These are phyloP conservation scores for Neurospora sp. DNA, from an alignment of 495 filamentous ascomycete genomes.

Conservation along the genomic window DNA sequence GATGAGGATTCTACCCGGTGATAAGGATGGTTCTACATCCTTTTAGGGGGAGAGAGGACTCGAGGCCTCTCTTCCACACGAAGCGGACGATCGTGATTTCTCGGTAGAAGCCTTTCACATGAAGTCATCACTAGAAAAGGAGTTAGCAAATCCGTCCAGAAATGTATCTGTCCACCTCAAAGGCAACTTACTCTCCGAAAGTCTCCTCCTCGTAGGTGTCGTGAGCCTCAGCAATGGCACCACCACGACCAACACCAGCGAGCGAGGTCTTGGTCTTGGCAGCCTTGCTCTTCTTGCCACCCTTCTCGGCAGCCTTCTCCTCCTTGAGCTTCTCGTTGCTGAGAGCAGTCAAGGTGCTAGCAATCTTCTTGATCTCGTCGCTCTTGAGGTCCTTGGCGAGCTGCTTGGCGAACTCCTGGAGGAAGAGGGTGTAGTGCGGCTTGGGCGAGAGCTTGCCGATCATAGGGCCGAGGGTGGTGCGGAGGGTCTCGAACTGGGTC, in stretches of 20 bases:
- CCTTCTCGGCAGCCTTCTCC: conserved; percentile 90
- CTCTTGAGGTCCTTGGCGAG: conserved; percentile 79
- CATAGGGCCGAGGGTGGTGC: conserved; percentile 65
- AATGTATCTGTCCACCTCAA: neutral
- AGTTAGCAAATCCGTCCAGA: conserved; percentile 10
- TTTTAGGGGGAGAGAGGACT: neutral
- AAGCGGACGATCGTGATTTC: neutral
- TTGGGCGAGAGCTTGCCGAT: conserved; percentile 69
- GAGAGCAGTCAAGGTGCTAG: conserved; percentile 70
- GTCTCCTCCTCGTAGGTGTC: conserved; percentile 63
- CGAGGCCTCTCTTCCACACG: neutral
- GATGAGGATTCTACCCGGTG: neutral
- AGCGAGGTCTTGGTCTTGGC: conserved; percentile 87
- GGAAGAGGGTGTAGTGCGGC: conserved; percentile 76
- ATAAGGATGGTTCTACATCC: neutral
- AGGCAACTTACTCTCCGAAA: conserved; percentile 61
- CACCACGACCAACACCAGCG: conserved; percentile 41
- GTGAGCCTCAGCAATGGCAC: conserved; percentile 60
- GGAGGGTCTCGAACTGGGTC: conserved; percentile 66
- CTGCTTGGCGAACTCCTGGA: conserved; percentile 82
- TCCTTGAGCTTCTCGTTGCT: conserved; percentile 99
- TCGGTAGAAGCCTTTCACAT: conserved; percentile 31
- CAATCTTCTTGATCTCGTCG: conserved; percentile 90
- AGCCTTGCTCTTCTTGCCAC: conserved; percentile 90
- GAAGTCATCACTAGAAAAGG: conserved; percentile 33